phyloP scores from a whole-genome alignment of 805 yeast species.

The Zygoascus ofunaensis region DNA sequence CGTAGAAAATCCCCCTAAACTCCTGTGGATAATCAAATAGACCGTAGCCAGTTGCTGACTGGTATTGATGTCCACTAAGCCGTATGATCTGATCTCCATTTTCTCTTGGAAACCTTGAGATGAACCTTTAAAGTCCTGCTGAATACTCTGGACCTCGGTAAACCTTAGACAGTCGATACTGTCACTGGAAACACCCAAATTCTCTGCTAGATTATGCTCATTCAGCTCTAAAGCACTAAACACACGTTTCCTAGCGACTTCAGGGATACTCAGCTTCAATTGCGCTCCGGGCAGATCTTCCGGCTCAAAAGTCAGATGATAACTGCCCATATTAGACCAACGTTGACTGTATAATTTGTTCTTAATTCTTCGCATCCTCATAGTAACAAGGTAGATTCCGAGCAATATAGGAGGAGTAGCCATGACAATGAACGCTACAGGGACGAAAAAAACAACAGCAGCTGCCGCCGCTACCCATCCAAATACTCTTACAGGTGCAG shows the following conservation, averaged over 20 bases:
- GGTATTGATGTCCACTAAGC: slow-evolving; percentile 10
- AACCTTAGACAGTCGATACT: slow-evolving; percentile 8
- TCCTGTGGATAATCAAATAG: slow-evolving; percentile 8
- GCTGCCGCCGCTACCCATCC: slow-evolving; percentile 14
- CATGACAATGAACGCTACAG: slow-evolving; percentile 17
- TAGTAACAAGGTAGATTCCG: slow-evolving; percentile 12
- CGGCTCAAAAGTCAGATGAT: slow-evolving; percentile 14
- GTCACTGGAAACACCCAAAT: slow-evolving; percentile 7
- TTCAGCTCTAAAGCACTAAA: slow-evolving; percentile 13
- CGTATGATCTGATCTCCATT: slow-evolving; percentile 16
- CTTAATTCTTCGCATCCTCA: slow-evolving; percentile 8
- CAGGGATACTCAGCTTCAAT: slow-evolving; percentile 6
- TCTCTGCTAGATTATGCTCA: slow-evolving; percentile 14
- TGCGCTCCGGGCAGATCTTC: slow-evolving; percentile 4
- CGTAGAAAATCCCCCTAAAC: neutral
- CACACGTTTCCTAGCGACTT: slow-evolving; percentile 12
- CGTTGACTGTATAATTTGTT: slow-evolving; percentile 15
- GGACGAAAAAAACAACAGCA: slow-evolving; percentile 16
- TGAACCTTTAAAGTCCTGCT: slow-evolving; percentile 19
- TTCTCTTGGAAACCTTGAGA: slow-evolving; percentile 16
- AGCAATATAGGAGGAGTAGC: slow-evolving; percentile 17
- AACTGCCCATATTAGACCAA: slow-evolving; percentile 18
- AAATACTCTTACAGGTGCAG: slow-evolving; percentile 18
- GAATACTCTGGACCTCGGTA: slow-evolving; percentile 16
- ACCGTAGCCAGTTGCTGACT: slow-evolving; percentile 14